A percentile compares a stretch with the other conserved stretches of the same genome.
These are phyloP conservation scores for Claviceps quebecensis DNA, from an alignment of 2,329 filamentous ascomycete species.

Conservation along the genomic window DNA sequence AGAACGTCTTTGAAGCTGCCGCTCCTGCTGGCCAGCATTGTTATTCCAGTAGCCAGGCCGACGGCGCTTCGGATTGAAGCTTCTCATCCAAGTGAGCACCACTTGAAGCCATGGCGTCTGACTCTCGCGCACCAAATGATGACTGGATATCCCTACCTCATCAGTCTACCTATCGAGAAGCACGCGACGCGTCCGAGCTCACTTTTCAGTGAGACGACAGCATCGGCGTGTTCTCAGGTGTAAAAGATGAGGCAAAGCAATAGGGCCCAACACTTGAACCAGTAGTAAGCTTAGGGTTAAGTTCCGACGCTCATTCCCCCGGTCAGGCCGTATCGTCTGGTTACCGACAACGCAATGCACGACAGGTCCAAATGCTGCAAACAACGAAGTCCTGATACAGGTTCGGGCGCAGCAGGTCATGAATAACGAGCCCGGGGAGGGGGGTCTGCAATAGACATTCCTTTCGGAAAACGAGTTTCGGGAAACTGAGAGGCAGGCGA, in stretches of 20 bases:
- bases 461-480: conserved; percentile 57
- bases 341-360: conserved; percentile 22
- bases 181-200: conserved; percentile 21
- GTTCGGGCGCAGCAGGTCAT: conserved; percentile 45
- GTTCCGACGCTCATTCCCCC: conserved; percentile 65
- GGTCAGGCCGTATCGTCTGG: conserved; percentile 26
- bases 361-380: conserved; percentile 33
- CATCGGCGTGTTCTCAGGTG: conserved; percentile 19
- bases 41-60: conserved; percentile 52
- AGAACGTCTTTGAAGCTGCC: conserved; percentile 22
- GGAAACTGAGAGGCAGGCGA: conserved; percentile 70
- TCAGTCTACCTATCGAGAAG: conserved; percentile 30
- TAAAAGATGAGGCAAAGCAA: conserved; percentile 59
- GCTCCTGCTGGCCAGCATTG: conserved; percentile 36
- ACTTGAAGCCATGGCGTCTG: conserved; percentile 42
- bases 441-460: conserved; percentile 43
- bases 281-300: conserved; percentile 85
- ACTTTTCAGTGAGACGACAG: conserved; percentile 36
- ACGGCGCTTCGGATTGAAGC: conserved; percentile 60
- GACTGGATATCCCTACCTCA: conserved; percentile 41
- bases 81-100: conserved; percentile 55
- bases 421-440: conserved; percentile 20
- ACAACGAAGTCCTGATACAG: conserved; percentile 41
- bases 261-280: conserved; percentile 62
- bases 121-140: conserved; percentile 39